phyloP scores from a whole-genome alignment of 2,329 filamentous ascomycete genomes.

The Acephala macrosclerotiorum region DNA sequence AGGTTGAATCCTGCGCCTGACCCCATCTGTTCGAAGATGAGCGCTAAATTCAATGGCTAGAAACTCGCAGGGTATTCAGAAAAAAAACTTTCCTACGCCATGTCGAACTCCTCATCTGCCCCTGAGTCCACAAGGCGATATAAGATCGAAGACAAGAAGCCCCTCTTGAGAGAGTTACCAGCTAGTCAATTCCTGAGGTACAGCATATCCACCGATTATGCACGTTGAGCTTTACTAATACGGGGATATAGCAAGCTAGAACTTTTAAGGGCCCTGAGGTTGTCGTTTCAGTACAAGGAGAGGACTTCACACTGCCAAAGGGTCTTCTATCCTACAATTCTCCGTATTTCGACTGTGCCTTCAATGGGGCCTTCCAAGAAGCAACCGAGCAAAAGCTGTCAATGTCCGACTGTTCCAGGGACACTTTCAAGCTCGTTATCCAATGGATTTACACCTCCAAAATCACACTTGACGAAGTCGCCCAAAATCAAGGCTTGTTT shows the following conservation, averaged over 20 bases:
- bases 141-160: constrained; percentile 2
- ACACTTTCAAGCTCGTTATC: constrained; percentile 7
- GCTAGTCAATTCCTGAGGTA: neutral
- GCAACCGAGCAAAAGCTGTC: constrained; percentile 3
- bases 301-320: constrained; percentile 20
- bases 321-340: constrained; percentile 27
- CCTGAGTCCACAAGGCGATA: constrained; percentile 5
- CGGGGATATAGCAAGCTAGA: constrained; percentile 3
- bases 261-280: constrained; percentile 13
- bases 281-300: constrained; percentile 15
- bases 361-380: constrained; percentile 31
- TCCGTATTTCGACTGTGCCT: constrained; percentile 25
- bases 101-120: neutral
- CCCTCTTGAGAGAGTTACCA: constrained; percentile 10
- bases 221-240: neutral
- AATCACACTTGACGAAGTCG: neutral
- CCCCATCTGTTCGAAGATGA: too few species aligned
- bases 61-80: too few species aligned
- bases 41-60: too few species aligned
- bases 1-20: too few species aligned
- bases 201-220: neutral
- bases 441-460: constrained; percentile 15
- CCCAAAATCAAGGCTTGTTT: neutral
- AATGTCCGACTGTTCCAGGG: neutral
- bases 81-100: neutral